These are phyloP conservation scores for Epichloe festucae DNA, from an alignment of 2,329 filamentous ascomycete genomes.

Conservation along the genomic window DNA sequence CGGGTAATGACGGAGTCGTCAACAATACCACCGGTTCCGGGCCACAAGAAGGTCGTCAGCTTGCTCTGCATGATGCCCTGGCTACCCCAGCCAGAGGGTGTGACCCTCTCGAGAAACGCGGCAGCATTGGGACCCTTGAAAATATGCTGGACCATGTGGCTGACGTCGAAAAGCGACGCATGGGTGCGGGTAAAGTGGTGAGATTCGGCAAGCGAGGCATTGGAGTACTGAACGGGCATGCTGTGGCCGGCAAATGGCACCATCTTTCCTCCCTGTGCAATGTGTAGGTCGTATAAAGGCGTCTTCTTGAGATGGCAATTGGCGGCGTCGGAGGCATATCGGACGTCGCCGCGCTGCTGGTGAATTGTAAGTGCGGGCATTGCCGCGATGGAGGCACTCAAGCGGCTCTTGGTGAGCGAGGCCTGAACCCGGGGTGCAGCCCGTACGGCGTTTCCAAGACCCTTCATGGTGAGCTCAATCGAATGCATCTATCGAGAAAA, in stretches of 20 bases:
- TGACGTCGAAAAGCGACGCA: conserved; percentile 88
- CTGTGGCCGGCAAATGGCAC: conserved; percentile 88
- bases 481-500: conserved; percentile 1
- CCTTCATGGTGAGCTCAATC: conserved; percentile 15
- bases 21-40: conserved; percentile 74
- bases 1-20: conserved; percentile 89
- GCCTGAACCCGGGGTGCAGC: conserved; percentile 16
- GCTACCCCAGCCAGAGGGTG: conserved; percentile 57
- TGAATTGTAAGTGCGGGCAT: conserved; percentile 1
- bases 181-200: conserved; percentile 82
- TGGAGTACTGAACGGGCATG: conserved; percentile 85
- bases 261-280: conserved; percentile 76
- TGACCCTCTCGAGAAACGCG: conserved; percentile 71
- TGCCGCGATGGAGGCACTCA: conserved; percentile 6
- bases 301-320: conserved; percentile 36
- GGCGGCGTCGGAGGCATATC: conserved; percentile 14
- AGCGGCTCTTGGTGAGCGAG: not conserved
- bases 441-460: conserved; percentile 18
- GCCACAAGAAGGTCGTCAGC: conserved; percentile 72
- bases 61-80: conserved; percentile 60
- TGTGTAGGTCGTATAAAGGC: conserved; percentile 65
- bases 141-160: conserved; percentile 90
- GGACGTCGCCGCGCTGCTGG: conserved; percentile 11
- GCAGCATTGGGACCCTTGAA: conserved; percentile 70
- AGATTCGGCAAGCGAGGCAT: conserved; percentile 65